Percentiles rank a stretch among this genome's conserved stretches.
Conservation (phyloP, 169 alveolate species). For the Plasmodium relictum region DNA sequence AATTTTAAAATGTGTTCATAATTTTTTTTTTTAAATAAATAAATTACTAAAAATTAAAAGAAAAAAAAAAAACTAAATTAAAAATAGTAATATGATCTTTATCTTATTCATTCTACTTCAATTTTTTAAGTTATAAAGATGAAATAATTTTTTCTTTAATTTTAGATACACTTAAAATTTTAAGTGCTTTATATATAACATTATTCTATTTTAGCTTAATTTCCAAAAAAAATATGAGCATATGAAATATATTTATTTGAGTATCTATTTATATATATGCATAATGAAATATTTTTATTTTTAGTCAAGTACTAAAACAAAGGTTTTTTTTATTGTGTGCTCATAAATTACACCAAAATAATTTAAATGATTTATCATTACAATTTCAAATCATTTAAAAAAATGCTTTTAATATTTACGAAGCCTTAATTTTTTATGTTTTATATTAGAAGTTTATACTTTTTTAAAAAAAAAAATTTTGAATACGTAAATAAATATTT, state of each 20-base stretch:
- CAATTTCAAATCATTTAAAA: background rate
- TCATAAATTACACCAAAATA: slow-evolving; percentile 11
- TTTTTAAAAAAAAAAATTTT: background rate
- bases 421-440: background rate
- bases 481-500: background rate
- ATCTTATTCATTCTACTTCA: background rate
- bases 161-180: background rate
- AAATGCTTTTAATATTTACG: background rate
- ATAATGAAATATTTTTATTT: slow-evolving; percentile 6
- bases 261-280: slow-evolving; percentile 4
- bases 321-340: slow-evolving; percentile 5
- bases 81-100: background rate
- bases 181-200: background rate
- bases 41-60: background rate
- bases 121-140: background rate
- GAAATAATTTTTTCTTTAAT: background rate
- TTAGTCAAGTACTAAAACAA: slow-evolving; percentile 18
- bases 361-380: background rate
- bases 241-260: background rate
- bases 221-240: slow-evolving; percentile 23
- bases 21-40: slow-evolving; percentile 10
- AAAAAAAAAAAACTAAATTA: background rate
- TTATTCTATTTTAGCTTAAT: background rate
- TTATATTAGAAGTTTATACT: background rate
- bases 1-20: background rate